Evolutionary conservation across 805 yeast species (phyloP), one percentile per base, ranked within the genome.

Genomic region (Barnettozyma siamensis): DNA sequence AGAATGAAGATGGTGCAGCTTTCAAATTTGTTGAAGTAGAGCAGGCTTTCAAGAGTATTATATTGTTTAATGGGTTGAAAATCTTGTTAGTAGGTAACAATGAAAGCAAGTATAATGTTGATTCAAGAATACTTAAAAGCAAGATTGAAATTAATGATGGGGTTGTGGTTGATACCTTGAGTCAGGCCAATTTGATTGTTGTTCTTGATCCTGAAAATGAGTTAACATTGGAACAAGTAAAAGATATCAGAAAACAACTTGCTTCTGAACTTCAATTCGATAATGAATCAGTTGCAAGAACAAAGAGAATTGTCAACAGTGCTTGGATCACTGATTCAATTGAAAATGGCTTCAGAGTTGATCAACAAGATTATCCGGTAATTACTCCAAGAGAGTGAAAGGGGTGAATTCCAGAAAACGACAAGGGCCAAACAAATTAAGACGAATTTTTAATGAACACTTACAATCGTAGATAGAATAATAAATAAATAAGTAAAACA

Each of bases 61-160:
- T 60, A 38, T 43, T 73, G 20, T 72, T 77, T 36, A 33, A 51
- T 7, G 62, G 58, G 3, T 51, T 70, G 13, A 51, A 37, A 2
- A 63, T 72, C 28, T 65, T 50, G 16, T 23, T 50, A 41, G 46
- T 75, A 2, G 50, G 61, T 1, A 27, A 46, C 24, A 24, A 15
- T 7, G 13, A 20, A 11, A n/a, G 32, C 9, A 45, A 31, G 6
- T 13, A 26, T 4, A 32, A 21, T 5, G 45, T 42, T 33, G 37
- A 31, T 38, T 41, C 23, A 37, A 42, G 17, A 37, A 44, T 31
- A 26, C 47, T 21, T 32, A 46, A 13, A 43, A 29, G 42, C 7
- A 56, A 60, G 23, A 62, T 73, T 13, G 62, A 64, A 26, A 51
- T 58, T 18, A 67, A 73, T 37, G 80, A 76, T 19, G 85, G 78